phyloP scores from a whole-genome alignment of 768 basidiomycete species.

The Dacryopinax spathularia region DNA sequence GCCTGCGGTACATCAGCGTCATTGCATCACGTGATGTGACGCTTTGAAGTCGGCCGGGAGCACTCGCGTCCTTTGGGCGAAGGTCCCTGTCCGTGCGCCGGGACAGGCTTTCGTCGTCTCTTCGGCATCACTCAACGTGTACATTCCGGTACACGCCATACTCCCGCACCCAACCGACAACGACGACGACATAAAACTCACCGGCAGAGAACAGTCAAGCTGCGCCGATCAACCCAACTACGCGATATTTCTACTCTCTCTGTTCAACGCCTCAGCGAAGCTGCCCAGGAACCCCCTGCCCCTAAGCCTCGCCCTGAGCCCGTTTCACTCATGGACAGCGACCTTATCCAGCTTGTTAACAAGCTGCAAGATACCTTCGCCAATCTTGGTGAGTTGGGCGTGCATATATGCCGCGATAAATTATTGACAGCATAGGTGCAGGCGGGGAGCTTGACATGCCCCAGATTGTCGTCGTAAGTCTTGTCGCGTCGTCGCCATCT shows the following conservation, averaged over 20 bases:
- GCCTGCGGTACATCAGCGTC: not conserved
- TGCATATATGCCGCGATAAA: slow-evolving; percentile 1
- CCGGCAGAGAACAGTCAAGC: not conserved
- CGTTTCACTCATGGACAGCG: slow-evolving; percentile 58
- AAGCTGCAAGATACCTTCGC: slow-evolving; percentile 86
- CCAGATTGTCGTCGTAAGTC: slow-evolving; percentile 71
- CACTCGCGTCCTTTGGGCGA: not conserved
- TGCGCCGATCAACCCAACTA: not conserved
- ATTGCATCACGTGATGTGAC: not conserved
- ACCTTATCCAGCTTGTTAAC: slow-evolving; percentile 89
- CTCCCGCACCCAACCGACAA: not conserved
- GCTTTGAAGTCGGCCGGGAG: not conserved
- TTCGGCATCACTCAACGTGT: slow-evolving; percentile 1
- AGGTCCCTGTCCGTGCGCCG: not conserved
- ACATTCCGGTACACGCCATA: not conserved
- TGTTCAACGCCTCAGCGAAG: not conserved
- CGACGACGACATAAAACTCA: not conserved
- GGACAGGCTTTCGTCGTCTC: not conserved
- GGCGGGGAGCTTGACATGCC: slow-evolving; percentile 89
- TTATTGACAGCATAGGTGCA: slow-evolving; percentile 19
- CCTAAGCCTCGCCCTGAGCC: not conserved
- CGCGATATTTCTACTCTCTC: slow-evolving; percentile 2
- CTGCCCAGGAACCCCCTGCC: not conserved
- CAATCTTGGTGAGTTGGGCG: slow-evolving; percentile 53
- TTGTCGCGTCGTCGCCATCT: not conserved